Conservation (phyloP, 805 yeast species). For the Lipomyces chichibuensis region DNA sequence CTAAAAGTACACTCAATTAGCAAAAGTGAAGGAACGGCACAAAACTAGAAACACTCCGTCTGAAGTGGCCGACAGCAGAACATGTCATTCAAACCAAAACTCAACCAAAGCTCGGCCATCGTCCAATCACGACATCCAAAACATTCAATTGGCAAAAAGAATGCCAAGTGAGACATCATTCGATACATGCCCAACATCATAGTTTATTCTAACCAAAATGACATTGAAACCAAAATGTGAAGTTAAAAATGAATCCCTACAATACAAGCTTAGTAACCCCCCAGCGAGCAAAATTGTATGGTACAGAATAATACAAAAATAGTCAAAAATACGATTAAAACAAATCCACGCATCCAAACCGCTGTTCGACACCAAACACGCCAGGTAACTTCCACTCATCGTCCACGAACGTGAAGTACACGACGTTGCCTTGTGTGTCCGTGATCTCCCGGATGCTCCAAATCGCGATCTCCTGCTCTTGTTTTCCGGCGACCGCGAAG, state of each 20-base stretch:
- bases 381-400: constrained; percentile 91
- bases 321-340: constrained; percentile 26
- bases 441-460: constrained; percentile 52
- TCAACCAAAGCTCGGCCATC: background rate
- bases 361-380: constrained; percentile 79
- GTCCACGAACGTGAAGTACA: constrained; percentile 73
- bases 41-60: background rate
- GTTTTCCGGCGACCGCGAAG: constrained; percentile 47
- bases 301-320: background rate
- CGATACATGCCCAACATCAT: background rate
- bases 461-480: constrained; percentile 43
- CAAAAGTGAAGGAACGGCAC: background rate
- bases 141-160: constrained; percentile 8
- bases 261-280: constrained; percentile 3
- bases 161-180: background rate
- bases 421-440: constrained; percentile 50
- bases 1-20: background rate
- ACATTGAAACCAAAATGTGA: background rate
- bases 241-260: background rate
- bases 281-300: background rate
- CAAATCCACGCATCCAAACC: constrained; percentile 59
- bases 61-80: background rate
- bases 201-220: background rate
- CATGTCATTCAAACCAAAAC: background rate
- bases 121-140: background rate